Evolutionary conservation across 75 land plant genomes (phyloP), one percentile per base, ranked within the genome.

Genomic region (Picea glauca): DNA sequence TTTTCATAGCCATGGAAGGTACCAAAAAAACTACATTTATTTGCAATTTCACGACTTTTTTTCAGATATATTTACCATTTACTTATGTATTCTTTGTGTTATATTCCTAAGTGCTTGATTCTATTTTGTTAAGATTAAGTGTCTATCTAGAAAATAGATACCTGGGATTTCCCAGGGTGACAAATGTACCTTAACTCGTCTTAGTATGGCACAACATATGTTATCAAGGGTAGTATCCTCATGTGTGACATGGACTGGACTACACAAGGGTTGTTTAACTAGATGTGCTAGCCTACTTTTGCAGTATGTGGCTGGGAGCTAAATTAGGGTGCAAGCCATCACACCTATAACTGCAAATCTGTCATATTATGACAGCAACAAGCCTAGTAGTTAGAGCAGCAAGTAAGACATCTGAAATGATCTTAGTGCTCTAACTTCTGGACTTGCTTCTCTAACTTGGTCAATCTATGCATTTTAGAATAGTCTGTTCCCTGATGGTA

Each of bases 1-100:
- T 20, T 74, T 74, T 74, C 58, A 57, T 30, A 56, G 76, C 26
- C 76, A 74, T 7, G 32, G 58, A 74, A 74, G 76, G 76, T 74
- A 74, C 58, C 13, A 1, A 40, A 7, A 15, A 5, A 66, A 35
- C 38, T 40, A 14, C 43, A 33, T 67, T 67, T 65, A 15, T 67
- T 67, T 67, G 1, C 20, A 31, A 12, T 35, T 67, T 21, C 35
- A 1, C 2, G 33, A 65, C 33, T 14, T 13, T 64, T 67, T 67
- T 38, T 15, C 72, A 17, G 1, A 0, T 5, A 38, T 67, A 0
- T 35, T 18, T 2, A 12, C 33, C 72, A 30, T 17, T 35, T 67
- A 18, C 43, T 35, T 14, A 5, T n/a, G 31, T 38, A 4, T 15
- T 67, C 43, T 1, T 32, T 67, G 14, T 35, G 1, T 67, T 17